Evolutionary conservation across 2,329 filamentous ascomycete species (phyloP), one percentile per base, ranked within the genome.

Genomic region (Leptographium procerum): DNA sequence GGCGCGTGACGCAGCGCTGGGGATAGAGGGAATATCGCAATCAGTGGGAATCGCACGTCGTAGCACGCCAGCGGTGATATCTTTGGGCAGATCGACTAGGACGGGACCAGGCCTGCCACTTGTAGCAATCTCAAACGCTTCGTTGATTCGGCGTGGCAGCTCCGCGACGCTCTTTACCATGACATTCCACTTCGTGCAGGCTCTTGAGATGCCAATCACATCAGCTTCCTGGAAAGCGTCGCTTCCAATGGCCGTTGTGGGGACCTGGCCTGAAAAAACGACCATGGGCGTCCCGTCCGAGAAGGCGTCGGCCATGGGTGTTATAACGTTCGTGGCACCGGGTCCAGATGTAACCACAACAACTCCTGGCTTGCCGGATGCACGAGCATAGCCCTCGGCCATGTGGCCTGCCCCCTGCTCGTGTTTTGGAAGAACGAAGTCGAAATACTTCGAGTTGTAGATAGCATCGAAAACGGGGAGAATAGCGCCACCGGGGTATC

Each of bases 321-420:
- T 97, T 62, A 97, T 84, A 63, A 96, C 89, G 69, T 99, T 99
- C 64, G 94, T 99, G 51, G 92, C 94, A 63, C 94, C 94, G 19
- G 94, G 94, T 40, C 94, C 94, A 14, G 94, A 97, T 43, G 94
- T 99, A 63, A 99, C 94, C 61, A 99, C 80, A 59, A 99, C 94
- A 59, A 97, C 94, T 69, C 94, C 94, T 60, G 91, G 91, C 76
- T 91, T 91, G 66, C 94, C 94, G 57, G 88, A 92, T 59, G 91
- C 92, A 67, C 94, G 86, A 58, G 94, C 94, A 71, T 97, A 97
- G 57, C 94, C 94, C 75, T 97, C 87, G 19, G 94, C 94, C 94
- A 97, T 99, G 75, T 99, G 94, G 63, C 94, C 94, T 60, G 94
- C 94, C 65, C 94, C 94, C 75, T 99, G 94, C 76, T 97, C 94